Evolutionary conservation across 805 yeast species (phyloP).

Genomic region (Metschnikowia rubicola): DNA sequence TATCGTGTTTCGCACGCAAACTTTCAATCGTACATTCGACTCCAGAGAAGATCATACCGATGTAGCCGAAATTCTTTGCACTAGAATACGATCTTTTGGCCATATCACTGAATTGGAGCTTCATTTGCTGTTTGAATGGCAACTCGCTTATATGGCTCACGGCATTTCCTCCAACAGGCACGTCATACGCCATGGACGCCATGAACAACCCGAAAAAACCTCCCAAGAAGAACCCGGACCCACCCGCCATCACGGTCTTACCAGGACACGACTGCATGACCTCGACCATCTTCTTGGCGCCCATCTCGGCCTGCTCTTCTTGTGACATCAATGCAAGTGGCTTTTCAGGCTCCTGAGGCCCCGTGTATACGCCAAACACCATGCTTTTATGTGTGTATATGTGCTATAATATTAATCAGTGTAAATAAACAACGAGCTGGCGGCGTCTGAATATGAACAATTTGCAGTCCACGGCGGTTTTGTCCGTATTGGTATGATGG

Average conservation of each 20-base stretch:
- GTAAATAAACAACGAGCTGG: no score
- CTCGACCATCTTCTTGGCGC: constrained; percentile 78
- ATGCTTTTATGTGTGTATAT: constrained; percentile 1
- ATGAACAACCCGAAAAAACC: constrained; percentile 94
- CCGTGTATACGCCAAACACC: constrained; percentile 41
- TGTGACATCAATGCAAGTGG: constrained; percentile 71
- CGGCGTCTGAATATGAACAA: no score
- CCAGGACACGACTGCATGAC: constrained; percentile 95
- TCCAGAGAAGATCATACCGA: constrained; percentile 21
- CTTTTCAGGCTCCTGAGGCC: constrained; percentile 38
- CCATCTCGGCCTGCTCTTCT: constrained; percentile 90
- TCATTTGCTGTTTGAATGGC: constrained; percentile 91
- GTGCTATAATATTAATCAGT: no score
- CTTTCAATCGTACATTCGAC: constrained; percentile 21
- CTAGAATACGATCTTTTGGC: constrained; percentile 80
- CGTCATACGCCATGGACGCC: constrained; percentile 83
- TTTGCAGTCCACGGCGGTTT: no score
- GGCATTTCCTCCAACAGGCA: constrained; percentile 60
- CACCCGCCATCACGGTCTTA: constrained; percentile 87
- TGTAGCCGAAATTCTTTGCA: constrained; percentile 72
- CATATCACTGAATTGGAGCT: constrained; percentile 88
- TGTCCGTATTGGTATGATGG: no score
- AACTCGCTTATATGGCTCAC: constrained; percentile 68
- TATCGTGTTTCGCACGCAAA: constrained; percentile 60
- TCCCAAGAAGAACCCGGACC: constrained; percentile 89